A percentile compares a stretch with the other conserved stretches of the same genome.
These are phyloP conservation scores for Coprinopsis cinerea DNA, from an alignment of 768 basidiomycete genomes.

Conservation along the genomic window DNA sequence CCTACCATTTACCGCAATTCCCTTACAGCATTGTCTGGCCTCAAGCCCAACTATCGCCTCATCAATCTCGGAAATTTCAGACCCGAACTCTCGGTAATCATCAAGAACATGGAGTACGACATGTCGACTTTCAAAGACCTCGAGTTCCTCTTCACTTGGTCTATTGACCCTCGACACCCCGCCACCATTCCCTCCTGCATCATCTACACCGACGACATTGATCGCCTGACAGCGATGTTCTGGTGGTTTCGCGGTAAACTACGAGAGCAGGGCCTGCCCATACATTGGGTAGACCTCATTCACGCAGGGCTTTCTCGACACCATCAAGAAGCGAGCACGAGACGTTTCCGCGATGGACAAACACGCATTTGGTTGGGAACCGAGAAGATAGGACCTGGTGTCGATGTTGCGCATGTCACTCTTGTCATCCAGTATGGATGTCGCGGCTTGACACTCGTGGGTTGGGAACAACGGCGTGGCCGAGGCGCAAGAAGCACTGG, in stretches of 20 bases:
- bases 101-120: constrained; percentile 12
- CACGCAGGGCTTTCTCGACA: constrained; percentile 17
- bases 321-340: constrained; percentile 14
- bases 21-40: constrained; percentile 6
- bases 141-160: constrained; percentile 15
- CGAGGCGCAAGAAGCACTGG: constrained; percentile 8
- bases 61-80: constrained; percentile 18
- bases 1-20: constrained; percentile 12
- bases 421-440: constrained; percentile 15
- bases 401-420: constrained; percentile 16
- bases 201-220: constrained; percentile 15
- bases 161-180: background rate
- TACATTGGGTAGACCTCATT: constrained; percentile 14
- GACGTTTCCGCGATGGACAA: constrained; percentile 12
- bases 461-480: constrained; percentile 14
- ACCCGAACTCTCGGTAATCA: constrained; percentile 19
- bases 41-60: constrained; percentile 12
- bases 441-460: constrained; percentile 11
- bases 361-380: constrained; percentile 15
- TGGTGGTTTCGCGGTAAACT: constrained; percentile 16
- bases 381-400: constrained; percentile 19
- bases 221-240: constrained; percentile 17
- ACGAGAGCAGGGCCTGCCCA: constrained; percentile 7
- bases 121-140: constrained; percentile 15
- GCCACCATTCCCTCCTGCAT: constrained; percentile 11